These are phyloP conservation scores for Paxillus involutus DNA, from an alignment of 768 basidiomycete species.

Conservation along the genomic window DNA sequence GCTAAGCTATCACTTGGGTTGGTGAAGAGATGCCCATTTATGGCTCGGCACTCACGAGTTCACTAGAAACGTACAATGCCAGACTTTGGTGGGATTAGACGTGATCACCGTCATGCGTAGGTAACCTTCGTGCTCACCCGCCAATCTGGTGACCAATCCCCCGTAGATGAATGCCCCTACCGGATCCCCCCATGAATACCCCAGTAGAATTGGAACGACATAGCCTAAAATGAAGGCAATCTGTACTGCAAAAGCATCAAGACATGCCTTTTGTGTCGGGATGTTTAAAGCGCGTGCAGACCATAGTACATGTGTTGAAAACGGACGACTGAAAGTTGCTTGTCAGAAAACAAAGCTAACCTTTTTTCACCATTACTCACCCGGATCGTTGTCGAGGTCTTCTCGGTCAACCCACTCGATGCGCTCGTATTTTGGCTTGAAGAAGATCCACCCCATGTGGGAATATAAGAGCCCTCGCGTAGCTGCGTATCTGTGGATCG, in stretches of 20 bases:
- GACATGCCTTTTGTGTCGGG: neutral
- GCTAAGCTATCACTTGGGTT: slow-evolving; percentile 48
- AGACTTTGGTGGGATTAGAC: slow-evolving; percentile 38
- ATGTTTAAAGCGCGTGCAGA: slow-evolving; percentile 20
- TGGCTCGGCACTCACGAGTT: slow-evolving; percentile 55
- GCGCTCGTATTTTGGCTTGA: slow-evolving; percentile 64
- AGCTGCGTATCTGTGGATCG: slow-evolving; percentile 58
- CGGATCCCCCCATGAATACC: slow-evolving; percentile 58
- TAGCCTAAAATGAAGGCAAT: slow-evolving; percentile 63
- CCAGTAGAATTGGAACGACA: slow-evolving; percentile 54
- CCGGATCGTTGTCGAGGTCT: slow-evolving; percentile 68
- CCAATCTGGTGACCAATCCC: slow-evolving; percentile 60
- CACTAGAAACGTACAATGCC: slow-evolving; percentile 72
- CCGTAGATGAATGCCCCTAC: slow-evolving; percentile 73
- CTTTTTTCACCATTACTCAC: slow-evolving; percentile 36
- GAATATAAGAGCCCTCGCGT: slow-evolving; percentile 72
- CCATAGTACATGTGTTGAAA: slow-evolving; percentile 73
- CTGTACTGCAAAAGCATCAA: slow-evolving; percentile 41
- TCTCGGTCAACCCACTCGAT: slow-evolving; percentile 63
- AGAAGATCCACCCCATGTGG: slow-evolving; percentile 88
- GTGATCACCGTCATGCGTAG: neutral
- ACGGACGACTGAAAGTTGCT: slow-evolving; percentile 52
- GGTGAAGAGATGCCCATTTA: neutral
- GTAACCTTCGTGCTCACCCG: slow-evolving; percentile 40
- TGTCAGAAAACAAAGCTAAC: neutral